phyloP scores from a whole-genome alignment of 352 stramenopile genomes.

The Albugo candida region DNA sequence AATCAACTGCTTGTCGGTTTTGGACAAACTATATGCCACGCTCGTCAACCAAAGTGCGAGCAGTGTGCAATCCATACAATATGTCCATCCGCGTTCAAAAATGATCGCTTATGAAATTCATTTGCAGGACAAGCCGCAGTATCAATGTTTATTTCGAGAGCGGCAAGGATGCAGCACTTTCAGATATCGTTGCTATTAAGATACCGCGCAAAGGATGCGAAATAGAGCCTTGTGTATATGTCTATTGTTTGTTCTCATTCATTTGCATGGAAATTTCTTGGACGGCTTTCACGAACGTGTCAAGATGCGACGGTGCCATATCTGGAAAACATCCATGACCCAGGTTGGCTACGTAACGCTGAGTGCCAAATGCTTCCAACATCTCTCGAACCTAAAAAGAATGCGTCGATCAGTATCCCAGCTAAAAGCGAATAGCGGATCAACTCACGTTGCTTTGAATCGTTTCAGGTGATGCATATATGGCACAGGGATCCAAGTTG shows the following conservation, averaged over 20 bases:
- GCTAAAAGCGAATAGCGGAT: background rate
- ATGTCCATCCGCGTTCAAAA: slow-evolving; percentile 40
- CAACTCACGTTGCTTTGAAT: slow-evolving; percentile 40
- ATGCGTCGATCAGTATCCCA: background rate
- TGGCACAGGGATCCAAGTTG: slow-evolving; percentile 83
- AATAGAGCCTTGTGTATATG: too few species aligned
- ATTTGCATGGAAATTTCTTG: slow-evolving; percentile 85
- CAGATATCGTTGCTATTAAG: background rate
- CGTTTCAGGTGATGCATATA: slow-evolving; percentile 70
- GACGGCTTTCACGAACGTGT: slow-evolving; percentile 92
- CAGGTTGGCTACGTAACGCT: slow-evolving; percentile 95
- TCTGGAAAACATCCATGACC: slow-evolving; percentile 94
- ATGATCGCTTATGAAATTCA: too few species aligned
- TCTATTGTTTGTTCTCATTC: slow-evolving; percentile 47
- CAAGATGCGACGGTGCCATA: slow-evolving; percentile 86
- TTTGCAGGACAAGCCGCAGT: too few species aligned
- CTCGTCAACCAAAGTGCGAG: slow-evolving; percentile 43
- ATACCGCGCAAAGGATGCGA: background rate
- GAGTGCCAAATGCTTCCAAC: slow-evolving; percentile 85
- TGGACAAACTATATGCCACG: slow-evolving; percentile 83
- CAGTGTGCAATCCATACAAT: slow-evolving; percentile 45
- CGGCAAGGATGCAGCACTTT: too few species aligned
- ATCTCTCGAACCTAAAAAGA: slow-evolving; percentile 75
- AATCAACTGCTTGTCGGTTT: slow-evolving; percentile 92
- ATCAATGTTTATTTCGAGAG: too few species aligned